Conservation (phyloP, 2,329 filamentous ascomycete genomes). For the Shiraia bambusicola region DNA sequence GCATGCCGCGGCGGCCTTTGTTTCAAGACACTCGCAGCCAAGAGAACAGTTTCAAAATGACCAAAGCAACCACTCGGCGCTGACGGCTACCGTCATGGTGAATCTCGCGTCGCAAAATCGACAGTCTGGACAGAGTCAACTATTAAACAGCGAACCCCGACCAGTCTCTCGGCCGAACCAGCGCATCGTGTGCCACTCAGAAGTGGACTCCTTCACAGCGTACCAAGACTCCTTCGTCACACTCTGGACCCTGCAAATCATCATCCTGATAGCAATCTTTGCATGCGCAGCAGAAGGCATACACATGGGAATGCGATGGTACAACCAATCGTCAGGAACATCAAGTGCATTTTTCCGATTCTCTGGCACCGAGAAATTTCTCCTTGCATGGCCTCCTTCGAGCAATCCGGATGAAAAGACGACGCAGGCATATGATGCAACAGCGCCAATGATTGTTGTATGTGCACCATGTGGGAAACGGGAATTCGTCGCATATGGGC, state of each 20-base stretch:
- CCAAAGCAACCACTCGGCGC: conserved; percentile 15
- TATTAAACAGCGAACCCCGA: conserved; percentile 1
- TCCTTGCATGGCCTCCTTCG: conserved; percentile 21
- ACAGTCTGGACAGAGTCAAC: background rate
- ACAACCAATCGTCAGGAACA: background rate
- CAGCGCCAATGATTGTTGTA: conserved; percentile 15
- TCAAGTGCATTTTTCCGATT: conserved; percentile 14
- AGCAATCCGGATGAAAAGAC: conserved; percentile 23
- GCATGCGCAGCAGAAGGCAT: conserved; percentile 32
- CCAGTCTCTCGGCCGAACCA: conserved; percentile 9
- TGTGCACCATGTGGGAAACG: conserved; percentile 18
- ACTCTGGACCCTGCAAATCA: conserved; percentile 29
- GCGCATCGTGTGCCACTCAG: conserved; percentile 27
- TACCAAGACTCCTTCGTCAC: conserved; percentile 29
- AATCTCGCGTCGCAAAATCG: conserved; percentile 8
- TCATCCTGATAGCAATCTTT: conserved; percentile 28
- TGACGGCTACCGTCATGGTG: conserved; percentile 25
- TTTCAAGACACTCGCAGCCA: conserved; percentile 18
- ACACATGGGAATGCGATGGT: conserved; percentile 24
- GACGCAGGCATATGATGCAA: conserved; percentile 20
- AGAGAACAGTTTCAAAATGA: conserved; percentile 5
- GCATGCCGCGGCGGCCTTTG: conserved; percentile 27
- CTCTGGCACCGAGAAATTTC: conserved; percentile 20
- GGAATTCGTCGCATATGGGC: conserved; percentile 30
- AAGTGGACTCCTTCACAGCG: conserved; percentile 14